Percentiles rank a stretch among this genome's conserved stretches.
Evolutionary conservation across 2,329 filamentous ascomycete genomes (phyloP).

Genomic region (Trichoderma sp.): DNA sequence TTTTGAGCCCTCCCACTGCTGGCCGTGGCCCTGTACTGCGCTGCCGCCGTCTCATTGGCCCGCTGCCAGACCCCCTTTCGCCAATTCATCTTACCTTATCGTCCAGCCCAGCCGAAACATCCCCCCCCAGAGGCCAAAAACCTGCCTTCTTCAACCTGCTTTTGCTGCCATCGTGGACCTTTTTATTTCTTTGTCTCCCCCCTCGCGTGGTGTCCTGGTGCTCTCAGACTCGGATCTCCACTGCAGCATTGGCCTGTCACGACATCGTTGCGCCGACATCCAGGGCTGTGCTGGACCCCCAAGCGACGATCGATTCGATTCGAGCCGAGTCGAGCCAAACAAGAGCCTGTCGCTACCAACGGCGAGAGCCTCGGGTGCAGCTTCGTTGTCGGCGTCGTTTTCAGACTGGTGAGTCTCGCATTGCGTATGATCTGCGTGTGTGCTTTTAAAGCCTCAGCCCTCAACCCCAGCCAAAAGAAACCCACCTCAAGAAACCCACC

Average conservation of each 20-base stretch:
- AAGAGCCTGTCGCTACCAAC: background rate
- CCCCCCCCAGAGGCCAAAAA: conserved; percentile 9
- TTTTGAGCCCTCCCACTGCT: background rate
- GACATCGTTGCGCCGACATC: background rate
- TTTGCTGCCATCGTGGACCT: conserved; percentile 20
- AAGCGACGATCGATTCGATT: background rate
- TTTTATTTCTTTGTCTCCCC: background rate
- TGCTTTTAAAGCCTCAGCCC: background rate
- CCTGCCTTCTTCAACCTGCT: conserved; percentile 21
- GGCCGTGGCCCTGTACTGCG: background rate
- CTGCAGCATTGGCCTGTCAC: background rate
- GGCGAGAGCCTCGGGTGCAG: background rate
- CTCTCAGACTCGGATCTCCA: conserved; percentile 17
- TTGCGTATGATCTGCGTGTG: background rate
- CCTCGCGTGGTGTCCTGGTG: conserved; percentile 22
- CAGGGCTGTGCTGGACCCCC: conserved; percentile 7
- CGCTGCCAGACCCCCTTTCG: conserved; percentile 21
- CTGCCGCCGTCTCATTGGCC: conserved; percentile 15
- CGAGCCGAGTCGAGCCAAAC: conserved; percentile 4
- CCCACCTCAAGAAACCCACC: background rate
- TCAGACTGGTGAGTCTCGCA: background rate
- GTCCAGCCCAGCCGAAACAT: conserved; percentile 9
- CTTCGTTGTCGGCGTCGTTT: background rate
- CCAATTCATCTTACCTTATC: conserved; percentile 18
- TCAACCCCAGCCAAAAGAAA: background rate